These are phyloP conservation scores for Blastomyces silverae DNA, from an alignment of 2,329 filamentous ascomycete genomes.

Conservation along the genomic window DNA sequence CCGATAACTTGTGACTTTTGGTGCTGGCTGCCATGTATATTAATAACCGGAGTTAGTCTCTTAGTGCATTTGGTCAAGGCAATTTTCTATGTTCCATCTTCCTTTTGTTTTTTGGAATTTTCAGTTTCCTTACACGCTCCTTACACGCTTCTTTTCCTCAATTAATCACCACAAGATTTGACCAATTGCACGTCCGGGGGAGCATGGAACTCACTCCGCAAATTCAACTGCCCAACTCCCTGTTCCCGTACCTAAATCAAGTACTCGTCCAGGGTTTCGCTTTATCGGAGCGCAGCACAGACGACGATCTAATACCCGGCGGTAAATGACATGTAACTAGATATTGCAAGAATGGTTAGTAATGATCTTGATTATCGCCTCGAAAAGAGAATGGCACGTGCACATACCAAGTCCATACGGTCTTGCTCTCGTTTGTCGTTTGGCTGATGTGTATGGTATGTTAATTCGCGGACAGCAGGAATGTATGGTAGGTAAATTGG, in stretches of 20 bases:
- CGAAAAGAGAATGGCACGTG: neutral
- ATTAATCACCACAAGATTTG: neutral
- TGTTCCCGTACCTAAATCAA: constrained; percentile 20
- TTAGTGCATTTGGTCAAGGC: neutral
- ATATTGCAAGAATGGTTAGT: neutral
- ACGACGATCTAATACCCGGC: constrained; percentile 15
- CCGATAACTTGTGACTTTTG: constrained; percentile 17
- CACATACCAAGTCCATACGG: constrained; percentile 20
- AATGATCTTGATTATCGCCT: neutral
- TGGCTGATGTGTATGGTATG: constrained; percentile 15
- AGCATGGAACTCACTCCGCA: constrained; percentile 18
- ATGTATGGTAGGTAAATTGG: neutral
- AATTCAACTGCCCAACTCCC: constrained; percentile 20
- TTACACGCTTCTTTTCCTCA: too few relatives aligned
- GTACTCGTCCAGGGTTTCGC: constrained; percentile 12
- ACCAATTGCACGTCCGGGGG: neutral
- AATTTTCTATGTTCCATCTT: neutral
- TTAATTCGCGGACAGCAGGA: neutral
- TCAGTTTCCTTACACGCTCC: neutral
- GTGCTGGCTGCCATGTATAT: constrained; percentile 12
- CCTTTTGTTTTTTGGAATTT: neutral
- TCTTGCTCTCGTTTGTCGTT: constrained; percentile 21
- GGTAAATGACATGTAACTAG: constrained; percentile 18
- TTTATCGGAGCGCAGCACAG: constrained; percentile 17
- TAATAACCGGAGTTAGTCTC: neutral